phyloP scores from a whole-genome alignment of 129 eudicot genomes.

The Glebionis coronaria region DNA sequence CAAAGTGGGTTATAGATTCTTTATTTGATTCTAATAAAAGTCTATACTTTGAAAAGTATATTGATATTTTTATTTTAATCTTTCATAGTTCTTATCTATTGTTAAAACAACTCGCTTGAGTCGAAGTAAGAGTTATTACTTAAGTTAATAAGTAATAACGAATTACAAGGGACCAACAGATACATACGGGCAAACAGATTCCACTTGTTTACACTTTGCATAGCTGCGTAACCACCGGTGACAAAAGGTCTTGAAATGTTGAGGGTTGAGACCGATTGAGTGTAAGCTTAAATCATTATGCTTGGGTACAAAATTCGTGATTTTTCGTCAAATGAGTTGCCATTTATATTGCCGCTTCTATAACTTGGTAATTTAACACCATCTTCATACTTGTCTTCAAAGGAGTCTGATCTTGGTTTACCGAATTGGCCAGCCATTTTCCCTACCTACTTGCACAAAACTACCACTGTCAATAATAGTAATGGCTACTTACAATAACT shows the following conservation, averaged over 20 bases:
- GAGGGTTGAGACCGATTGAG: conserved; percentile 82
- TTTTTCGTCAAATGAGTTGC: conserved; percentile 73
- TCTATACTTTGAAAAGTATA: too few species aligned
- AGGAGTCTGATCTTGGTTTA: conserved; percentile 79
- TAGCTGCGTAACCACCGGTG: conserved; percentile 96
- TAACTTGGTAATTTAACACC: conserved; percentile 89
- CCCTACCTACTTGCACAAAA: conserved; percentile 56
- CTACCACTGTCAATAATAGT: background rate
- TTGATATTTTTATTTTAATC: too few species aligned
- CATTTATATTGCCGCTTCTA: conserved; percentile 80
- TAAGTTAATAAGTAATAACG: too few species aligned
- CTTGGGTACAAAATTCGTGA: conserved; percentile 78
- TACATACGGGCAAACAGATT: too few species aligned
- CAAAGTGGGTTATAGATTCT: too few species aligned
- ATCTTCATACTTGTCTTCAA: conserved; percentile 82
- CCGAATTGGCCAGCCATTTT: conserved; percentile 99
- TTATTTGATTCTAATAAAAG: too few species aligned
- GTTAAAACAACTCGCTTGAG: too few species aligned
- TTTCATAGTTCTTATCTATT: too few species aligned
- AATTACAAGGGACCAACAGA: too few species aligned
- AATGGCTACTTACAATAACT: too few species aligned
- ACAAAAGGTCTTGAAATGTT: conserved; percentile 85
- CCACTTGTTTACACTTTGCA: conserved; percentile 89
- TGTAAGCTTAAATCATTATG: conserved; percentile 80
- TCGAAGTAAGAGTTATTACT: too few species aligned